A percentile compares a stretch with the other conserved stretches of the same genome.
phyloP scores from a whole-genome alignment of 164 flowering plant genomes.

The Umbilicus rupestris region DNA sequence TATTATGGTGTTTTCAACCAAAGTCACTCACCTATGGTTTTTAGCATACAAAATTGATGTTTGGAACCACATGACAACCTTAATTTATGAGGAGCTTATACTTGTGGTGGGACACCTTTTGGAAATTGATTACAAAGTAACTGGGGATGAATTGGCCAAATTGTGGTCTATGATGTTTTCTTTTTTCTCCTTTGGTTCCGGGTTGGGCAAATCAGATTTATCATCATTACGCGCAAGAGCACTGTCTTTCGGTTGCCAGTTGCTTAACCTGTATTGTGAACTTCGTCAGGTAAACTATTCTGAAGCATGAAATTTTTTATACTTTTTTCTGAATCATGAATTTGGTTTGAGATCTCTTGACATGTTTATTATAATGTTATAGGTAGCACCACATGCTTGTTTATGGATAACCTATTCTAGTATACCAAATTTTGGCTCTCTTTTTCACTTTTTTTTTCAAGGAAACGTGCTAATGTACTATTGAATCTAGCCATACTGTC shows the following conservation, averaged over 20 bases:
- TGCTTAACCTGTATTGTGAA: conserved; percentile 61
- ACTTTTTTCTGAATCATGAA: neutral
- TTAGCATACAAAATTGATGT: conserved; percentile 14
- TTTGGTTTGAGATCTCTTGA: neutral
- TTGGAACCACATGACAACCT: conserved; percentile 16
- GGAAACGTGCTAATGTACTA: neutral
- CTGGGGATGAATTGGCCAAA: conserved; percentile 46
- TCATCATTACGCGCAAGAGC: conserved; percentile 26
- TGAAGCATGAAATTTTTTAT: neutral
- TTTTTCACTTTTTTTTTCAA: neutral
- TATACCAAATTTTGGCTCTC: neutral
- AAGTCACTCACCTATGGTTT: conserved; percentile 19
- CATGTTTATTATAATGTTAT: neutral
- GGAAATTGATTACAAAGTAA: conserved; percentile 72
- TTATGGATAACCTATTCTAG: neutral
- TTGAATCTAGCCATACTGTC: neutral
- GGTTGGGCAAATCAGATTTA: conserved; percentile 15
- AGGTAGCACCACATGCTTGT: neutral
- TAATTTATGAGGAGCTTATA: conserved; percentile 45
- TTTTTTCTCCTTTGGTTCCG: conserved; percentile 28
- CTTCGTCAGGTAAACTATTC: conserved; percentile 76
- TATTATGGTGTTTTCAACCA: conserved; percentile 29
- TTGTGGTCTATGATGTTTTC: conserved; percentile 60
- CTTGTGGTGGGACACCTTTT: conserved; percentile 38
- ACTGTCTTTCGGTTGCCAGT: conserved; percentile 43